Evolutionary conservation across 2,329 filamentous ascomycete genomes (phyloP), one percentile per base, ranked within the genome.

Genomic region (Madurella mycetomatis): DNA sequence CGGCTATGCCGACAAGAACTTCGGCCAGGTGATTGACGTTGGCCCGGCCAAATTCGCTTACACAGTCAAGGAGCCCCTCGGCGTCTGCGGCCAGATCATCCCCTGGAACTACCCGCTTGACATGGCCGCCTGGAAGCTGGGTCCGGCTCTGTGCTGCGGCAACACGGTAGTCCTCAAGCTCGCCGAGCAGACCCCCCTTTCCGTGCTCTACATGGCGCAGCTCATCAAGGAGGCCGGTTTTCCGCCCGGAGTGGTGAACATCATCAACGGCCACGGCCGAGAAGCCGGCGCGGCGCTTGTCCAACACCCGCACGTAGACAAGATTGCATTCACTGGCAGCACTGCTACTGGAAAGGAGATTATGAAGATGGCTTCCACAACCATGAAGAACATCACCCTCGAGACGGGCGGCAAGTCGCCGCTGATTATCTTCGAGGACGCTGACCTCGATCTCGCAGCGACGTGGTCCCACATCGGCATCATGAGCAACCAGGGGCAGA

Each of bases 91-190:
- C 12, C 78, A 79, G 69, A 91, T 92, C 60, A 89, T 90, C 56
- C 87, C 88, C 9, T 92, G 88, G 86, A 92, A 92, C 69, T 90
- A 87, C 61, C 88, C 89, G 1, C 76, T 92, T 1, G 77, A 79
- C 17, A 91, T 92, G 82, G 86, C 86, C 15, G 84, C 83, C 5
- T 88, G 86, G 85, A 90, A 90, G 67, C 77, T 91, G 60, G 87
- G 85, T 17, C 87, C 88, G 13, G 83, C 83, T n/a, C 66, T 86
- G 41, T 81, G 81, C 49, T 80, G 81, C 58, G 83, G 83, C 55
- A 86, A 86, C 69, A 82, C 81, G 2, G 73, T 86, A 49, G 74
- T 86, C 34, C 70, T 86, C 44, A 86, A 86, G 73, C 76, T 82
- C 32, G 81, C 82, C 43, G 83, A 86, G 67, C 82, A 85, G 70